Base-by-base conservation (phyloP, 257 asterid genomes). In the Penstemon eatonii region DNA sequence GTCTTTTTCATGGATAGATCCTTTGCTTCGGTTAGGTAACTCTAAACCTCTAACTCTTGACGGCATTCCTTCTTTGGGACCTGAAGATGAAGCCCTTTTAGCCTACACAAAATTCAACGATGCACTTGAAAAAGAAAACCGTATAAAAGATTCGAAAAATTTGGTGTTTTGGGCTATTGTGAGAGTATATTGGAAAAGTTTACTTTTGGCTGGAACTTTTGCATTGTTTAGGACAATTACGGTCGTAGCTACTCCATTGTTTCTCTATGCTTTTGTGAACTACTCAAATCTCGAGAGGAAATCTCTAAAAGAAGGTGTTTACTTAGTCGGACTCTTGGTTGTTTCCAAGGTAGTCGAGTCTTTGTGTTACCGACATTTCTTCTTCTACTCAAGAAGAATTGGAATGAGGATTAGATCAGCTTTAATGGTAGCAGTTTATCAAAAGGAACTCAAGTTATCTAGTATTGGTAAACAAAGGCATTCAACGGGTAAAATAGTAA, bases 361-460 rank as follows among this genome's bases (percentile, higher is more conserved):
- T 15, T 60, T 89, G 9, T 83, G 85, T 0, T 52, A 81, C 53
- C 81, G 92, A 33, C 92, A 87, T 66, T 89, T 87, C 77, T 84
- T 51, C 75, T 89, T 89, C 77, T 74, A 66, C 49, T 67, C 96
- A 0, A 80, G 81, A 72, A 68, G 91, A 66, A 68, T 79, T 18
- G 96, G 96, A 6, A 83, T 82, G 90, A 79, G 84, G 67, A 89
- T 89, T 65, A 82, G 96, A 61, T 85, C 96, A 7, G 82, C 88
- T 78, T 69, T 89, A 13, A 87, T 89, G 89, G 91, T 79, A 5
- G 92, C 89, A 8, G 80, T 82, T 46, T 89, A 83, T 56, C 77
- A 68, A 12, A 89, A 87, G 80, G 95, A 85, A 69, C 89, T 89
- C 47, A 82, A 79, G 79, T 76, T 87, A 10, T 89, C 96, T 0